phyloP scores from a whole-genome alignment of 257 asterid species.

The Capsicum rhomboideum region DNA sequence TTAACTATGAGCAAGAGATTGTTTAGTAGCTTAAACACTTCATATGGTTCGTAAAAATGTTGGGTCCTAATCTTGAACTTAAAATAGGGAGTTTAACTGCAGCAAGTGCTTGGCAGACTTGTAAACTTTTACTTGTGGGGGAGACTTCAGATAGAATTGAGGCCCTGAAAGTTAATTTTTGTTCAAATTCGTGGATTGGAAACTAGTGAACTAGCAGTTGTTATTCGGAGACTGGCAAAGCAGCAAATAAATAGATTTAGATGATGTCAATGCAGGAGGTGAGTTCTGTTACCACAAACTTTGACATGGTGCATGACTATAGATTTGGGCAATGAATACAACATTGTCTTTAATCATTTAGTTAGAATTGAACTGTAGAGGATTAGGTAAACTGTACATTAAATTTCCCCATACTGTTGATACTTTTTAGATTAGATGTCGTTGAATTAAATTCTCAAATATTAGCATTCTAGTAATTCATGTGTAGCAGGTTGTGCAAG shows the following conservation, averaged over 20 bases:
- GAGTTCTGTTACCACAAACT: constrained; percentile 4
- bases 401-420: neutral
- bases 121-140: constrained; percentile 25
- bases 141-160: constrained; percentile 6
- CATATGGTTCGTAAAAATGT: too few species aligned
- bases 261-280: constrained; percentile 8
- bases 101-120: neutral
- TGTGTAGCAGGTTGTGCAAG: too few species aligned
- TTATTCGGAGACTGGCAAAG: constrained; percentile 14
- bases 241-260: constrained; percentile 12
- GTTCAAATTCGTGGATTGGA: constrained; percentile 9
- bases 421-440: neutral
- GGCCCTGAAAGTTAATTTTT: neutral
- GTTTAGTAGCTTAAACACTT: too few species aligned
- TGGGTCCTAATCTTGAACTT: too few species aligned
- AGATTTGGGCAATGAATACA: neutral
- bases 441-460: neutral
- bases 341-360: neutral
- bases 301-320: neutral
- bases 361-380: neutral
- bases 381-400: neutral
- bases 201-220: constrained; percentile 12
- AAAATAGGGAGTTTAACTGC: too few species aligned
- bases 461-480: neutral
- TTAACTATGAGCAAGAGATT: too few species aligned